Evolutionary conservation across 148 eudicot species (phyloP), one percentile per base, ranked within the genome.

Genomic region (Euryodendron excelsum): DNA sequence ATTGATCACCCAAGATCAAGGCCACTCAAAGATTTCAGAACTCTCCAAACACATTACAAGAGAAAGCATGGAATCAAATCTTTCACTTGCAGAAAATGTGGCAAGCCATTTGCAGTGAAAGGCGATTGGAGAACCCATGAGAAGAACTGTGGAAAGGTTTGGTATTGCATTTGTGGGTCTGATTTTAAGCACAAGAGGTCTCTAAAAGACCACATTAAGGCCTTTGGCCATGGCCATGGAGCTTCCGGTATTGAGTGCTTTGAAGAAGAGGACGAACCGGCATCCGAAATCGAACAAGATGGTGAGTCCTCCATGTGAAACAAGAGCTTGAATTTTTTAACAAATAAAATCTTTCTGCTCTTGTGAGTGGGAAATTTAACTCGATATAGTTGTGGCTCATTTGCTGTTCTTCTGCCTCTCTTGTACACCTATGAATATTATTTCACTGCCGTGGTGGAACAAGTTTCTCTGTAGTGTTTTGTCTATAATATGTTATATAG

Each of bases 71-170:
- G 92, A 20, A 80, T 86, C 39, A 89, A 89, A 82, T 89, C 92
- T 5, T 89, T 89, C 78, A 82, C 81, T 79, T 89, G 92, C 39
- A 70, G 92, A 31, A 89, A 89, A 64, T 89, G 92, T 69, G 92
- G 90, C 2, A 89, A 89, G 63, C 83, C 89, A 5, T 86, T 89
- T 27, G 92, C 92, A 18, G 92, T 89, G 0, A 86, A 89, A 50
- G 92, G 92, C 2, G 92, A 89, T 64, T 89, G 92, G 92, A 85
- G 92, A 48, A 89, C 92, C 23, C 92, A 89, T 75, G 92, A 89
- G 87, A 89, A 89, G 86, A 89, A 89, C 37, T 89, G 92, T 77
- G 92, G 92, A 30, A 89, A 89, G 82, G 89, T 89, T 53, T 89
- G 92, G 92, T 89, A 87, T 44, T 89, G 92, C 84, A 79, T 86